Base-by-base conservation (phyloP, 140 eudicot genomes). In the Cichorium intybus region DNA sequence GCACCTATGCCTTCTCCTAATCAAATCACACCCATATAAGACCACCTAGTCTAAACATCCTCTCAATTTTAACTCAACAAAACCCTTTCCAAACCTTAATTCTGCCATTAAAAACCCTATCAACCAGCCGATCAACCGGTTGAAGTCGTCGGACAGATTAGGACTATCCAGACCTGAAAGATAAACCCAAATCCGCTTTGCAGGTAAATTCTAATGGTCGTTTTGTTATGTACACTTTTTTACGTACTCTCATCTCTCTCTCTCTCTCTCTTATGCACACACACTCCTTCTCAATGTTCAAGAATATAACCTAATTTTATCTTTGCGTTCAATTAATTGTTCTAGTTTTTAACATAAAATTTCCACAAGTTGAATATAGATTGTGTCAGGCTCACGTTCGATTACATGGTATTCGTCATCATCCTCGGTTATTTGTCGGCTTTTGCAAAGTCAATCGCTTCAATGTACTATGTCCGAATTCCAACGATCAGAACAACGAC, bases 71-170 rank as follows among this genome's bases (percentile, higher is more conserved):
- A 77, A 80, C 59, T 51, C 63, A 24, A 15, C 79, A 3, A 84
- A 75, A 53, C 82, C 92, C 68, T 74, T 86, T 2, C 89, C 87
- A 39, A 81, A 84, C 81, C 81, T 84, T 63, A 72, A 51, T 56
- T 51, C 84, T 12, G 61, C 76, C 8, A 47, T 37, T 51, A 49
- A 11, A 64, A 71, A 33, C 63, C 81, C 56, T 26, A 49, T 5
- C 71, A 71, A 33, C 63, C 75, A 1, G 34, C 82, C 82, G 98
- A 93, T 10, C 99, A 93, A 77, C 99, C 99, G 0, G 95, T 93
- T 11, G 99, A 93, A 61, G 99, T 93, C 0, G 68, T 93, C 10
- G 95, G 97, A 11, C 66, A 97, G 43, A 85, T 93, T 24, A 79
- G 99, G 88, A 93, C 54, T 73, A 82, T 71, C 93, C 98, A 0